phyloP scores from a whole-genome alignment of 2,329 filamentous ascomycete genomes.

The Elsinoe batatas region DNA sequence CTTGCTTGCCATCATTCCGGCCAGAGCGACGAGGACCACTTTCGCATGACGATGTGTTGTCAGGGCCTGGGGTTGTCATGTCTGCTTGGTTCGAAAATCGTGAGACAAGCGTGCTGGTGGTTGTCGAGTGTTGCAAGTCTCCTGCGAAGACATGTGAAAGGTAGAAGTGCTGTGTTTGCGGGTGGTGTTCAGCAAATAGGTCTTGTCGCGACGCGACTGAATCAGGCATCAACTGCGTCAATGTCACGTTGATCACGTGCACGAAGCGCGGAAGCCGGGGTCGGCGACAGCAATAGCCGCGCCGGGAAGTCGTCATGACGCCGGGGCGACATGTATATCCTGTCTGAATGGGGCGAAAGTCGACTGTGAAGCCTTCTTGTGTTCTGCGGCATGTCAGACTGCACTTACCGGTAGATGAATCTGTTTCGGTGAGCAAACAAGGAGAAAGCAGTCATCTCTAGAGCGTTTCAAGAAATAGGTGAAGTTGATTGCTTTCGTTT shows the following conservation, averaged over 20 bases:
- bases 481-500: background rate
- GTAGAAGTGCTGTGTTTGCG: no score
- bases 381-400: no score
- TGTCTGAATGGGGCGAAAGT: background rate
- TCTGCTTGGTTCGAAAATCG: background rate
- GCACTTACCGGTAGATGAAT: background rate
- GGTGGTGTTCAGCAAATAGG: background rate
- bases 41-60: no score
- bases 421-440: background rate
- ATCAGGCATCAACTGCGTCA: background rate
- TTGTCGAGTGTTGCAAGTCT: no score
- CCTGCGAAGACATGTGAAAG: background rate
- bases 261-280: background rate
- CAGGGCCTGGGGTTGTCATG: background rate
- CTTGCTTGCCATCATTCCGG: background rate
- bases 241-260: background rate
- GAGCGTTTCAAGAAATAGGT: no score
- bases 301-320: background rate
- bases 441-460: no score
- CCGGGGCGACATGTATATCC: background rate
- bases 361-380: no score
- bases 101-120: background rate
- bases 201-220: background rate
- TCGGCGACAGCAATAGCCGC: background rate
- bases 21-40: background rate